These are phyloP conservation scores for Taiozyma sp. DNA, from an alignment of 1,139 yeast species.

Conservation along the genomic window DNA sequence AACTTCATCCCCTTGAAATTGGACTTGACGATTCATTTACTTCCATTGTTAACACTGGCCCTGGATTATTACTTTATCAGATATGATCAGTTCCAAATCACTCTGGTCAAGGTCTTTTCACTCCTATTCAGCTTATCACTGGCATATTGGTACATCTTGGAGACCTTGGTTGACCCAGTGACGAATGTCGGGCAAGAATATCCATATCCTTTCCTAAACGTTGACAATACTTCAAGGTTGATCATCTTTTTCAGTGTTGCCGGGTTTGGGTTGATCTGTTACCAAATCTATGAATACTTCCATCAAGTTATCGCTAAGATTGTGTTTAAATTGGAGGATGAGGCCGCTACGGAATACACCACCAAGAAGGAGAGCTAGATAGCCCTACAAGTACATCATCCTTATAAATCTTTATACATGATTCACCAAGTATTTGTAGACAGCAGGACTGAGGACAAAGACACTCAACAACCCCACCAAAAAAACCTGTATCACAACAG, in stretches of 20 bases:
- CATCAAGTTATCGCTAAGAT: not conserved
- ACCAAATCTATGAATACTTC: not conserved
- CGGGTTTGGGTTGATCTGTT: slow-evolving; percentile 30
- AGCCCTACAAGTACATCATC: not conserved
- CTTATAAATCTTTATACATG: no score
- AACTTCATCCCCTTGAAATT: slow-evolving; percentile 40
- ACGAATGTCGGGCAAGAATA: slow-evolving; percentile 28
- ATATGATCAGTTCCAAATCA: slow-evolving; percentile 34
- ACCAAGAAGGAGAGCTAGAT: not conserved
- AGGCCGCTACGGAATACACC: not conserved
- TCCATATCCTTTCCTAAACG: slow-evolving; percentile 68
- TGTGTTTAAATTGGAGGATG: not conserved
- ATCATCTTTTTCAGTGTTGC: slow-evolving; percentile 49
- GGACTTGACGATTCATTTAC: slow-evolving; percentile 55
- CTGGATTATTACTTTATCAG: slow-evolving; percentile 52
- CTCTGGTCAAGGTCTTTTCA: slow-evolving; percentile 33
- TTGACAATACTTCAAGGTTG: slow-evolving; percentile 37
- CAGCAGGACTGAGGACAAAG: not conserved
- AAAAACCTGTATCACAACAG: not conserved
- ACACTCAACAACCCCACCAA: not conserved
- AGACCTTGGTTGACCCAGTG: slow-evolving; percentile 44
- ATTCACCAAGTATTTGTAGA: not conserved
- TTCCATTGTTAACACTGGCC: slow-evolving; percentile 49
- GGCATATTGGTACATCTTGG: slow-evolving; percentile 51
- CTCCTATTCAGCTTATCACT: slow-evolving; percentile 37